phyloP scores from a whole-genome alignment of 768 basidiomycete genomes.

The Scleroderma citrinum region DNA sequence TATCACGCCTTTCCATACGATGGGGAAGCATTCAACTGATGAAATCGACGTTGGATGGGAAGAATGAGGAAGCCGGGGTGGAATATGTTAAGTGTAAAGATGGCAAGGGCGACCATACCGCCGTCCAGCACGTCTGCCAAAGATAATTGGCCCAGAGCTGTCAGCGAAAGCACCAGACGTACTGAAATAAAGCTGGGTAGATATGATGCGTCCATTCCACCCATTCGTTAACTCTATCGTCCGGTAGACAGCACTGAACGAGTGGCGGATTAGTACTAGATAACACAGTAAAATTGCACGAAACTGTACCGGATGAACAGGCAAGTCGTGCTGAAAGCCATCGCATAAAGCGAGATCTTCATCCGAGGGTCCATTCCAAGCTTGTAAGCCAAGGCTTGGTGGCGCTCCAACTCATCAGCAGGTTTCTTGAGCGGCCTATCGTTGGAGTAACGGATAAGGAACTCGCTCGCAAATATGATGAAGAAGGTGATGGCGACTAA shows the following conservation, averaged over 20 bases:
- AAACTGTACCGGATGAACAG: conserved; percentile 43
- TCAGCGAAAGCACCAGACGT: conserved; percentile 5
- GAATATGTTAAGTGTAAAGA: conserved; percentile 24
- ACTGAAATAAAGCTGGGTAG: conserved; percentile 44
- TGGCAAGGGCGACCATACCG: conserved; percentile 27
- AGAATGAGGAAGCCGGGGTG: conserved; percentile 20
- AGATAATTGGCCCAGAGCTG: not conserved
- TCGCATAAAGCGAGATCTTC: conserved; percentile 18
- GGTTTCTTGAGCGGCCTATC: conserved; percentile 29
- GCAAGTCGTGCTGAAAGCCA: conserved; percentile 36
- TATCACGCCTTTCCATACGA: not conserved
- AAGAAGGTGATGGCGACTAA: conserved; percentile 38
- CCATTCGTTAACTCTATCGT: conserved; percentile 32
- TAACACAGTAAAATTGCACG: not conserved
- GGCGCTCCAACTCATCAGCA: conserved; percentile 5
- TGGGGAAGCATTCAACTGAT: not conserved
- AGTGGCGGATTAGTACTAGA: not conserved
- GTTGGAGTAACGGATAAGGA: conserved; percentile 34
- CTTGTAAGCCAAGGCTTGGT: conserved; percentile 5
- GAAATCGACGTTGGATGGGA: not conserved
- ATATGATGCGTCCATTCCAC: conserved; percentile 46
- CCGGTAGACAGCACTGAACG: conserved; percentile 42
- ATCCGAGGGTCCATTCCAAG: conserved; percentile 12
- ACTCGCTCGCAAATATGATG: conserved; percentile 38
- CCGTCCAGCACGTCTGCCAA: conserved; percentile 19